A percentile compares a stretch with the other conserved stretches of the same genome.
phyloP scores from a whole-genome alignment of 768 basidiomycete genomes.

The Leccinum pellstonianum region DNA sequence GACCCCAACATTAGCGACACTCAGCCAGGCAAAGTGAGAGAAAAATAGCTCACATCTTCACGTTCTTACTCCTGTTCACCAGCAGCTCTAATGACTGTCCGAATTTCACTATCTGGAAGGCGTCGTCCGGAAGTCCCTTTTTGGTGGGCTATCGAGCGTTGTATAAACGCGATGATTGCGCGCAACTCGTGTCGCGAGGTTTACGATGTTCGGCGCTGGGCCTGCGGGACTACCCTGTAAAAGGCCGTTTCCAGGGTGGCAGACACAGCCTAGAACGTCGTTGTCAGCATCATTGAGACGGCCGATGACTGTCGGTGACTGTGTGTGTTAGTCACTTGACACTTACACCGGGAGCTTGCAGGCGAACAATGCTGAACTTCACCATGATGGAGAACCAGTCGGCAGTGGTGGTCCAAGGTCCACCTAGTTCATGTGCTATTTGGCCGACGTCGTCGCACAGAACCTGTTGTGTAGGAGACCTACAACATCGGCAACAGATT shows the following conservation, averaged over 20 bases:
- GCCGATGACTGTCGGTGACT: not conserved
- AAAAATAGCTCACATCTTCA: too few relatives aligned
- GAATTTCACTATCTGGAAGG: constrained; percentile 34
- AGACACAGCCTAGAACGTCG: constrained; percentile 27
- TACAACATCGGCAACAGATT: not conserved
- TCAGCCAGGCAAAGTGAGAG: too few relatives aligned
- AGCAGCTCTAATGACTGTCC: constrained; percentile 31
- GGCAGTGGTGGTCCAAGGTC: constrained; percentile 32
- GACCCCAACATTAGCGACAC: not conserved
- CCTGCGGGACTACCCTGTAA: constrained; percentile 8
- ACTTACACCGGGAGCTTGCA: constrained; percentile 27
- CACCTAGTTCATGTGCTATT: constrained; percentile 36
- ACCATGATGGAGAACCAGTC: constrained; percentile 49
- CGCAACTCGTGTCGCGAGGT: constrained; percentile 39
- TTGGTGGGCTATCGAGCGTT: constrained; percentile 12
- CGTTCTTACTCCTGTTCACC: constrained; percentile 7
- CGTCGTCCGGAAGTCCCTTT: not conserved
- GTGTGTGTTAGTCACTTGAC: too few relatives aligned
- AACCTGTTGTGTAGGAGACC: constrained; percentile 32
- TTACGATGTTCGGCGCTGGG: constrained; percentile 36
- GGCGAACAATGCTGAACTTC: constrained; percentile 21
- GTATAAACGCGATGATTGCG: constrained; percentile 29
- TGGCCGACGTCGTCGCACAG: constrained; percentile 37
- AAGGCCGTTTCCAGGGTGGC: constrained; percentile 33
- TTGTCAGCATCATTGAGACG: not conserved